Evolutionary conservation across 768 basidiomycete species (phyloP), one percentile per base, ranked within the genome.

Genomic region (Naganishia onofrii): DNA sequence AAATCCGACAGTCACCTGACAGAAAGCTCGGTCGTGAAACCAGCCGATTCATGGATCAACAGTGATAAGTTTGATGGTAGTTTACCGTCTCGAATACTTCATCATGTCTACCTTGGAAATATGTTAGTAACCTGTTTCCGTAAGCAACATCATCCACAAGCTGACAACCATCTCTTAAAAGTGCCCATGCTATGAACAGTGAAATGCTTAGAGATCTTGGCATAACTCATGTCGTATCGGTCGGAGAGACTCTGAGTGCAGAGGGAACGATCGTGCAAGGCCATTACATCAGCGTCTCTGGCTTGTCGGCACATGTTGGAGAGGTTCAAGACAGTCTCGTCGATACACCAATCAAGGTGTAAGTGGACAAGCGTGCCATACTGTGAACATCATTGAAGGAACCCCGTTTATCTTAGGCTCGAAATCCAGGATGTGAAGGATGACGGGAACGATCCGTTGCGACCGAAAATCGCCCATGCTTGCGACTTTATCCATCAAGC

Each of bases 171-270:
- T 66, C 23, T 69, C 53, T 57, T 63, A 69, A 10, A 54, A 92
- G 92, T 80, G 92, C 93, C 75, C 95, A 98, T 75, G 95, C 95
- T 0, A 84, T 88, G 31, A 98, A 98, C 80, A 93, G 88, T 66
- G 91, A 91, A 76, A 96, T 98, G 93, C 87, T 98, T 2, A 90
- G 93, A 75, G 92, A 92, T 3, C 86, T 98, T 19, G 93, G 93
- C 29, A 94, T 98, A 76, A 95, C 93, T 2, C 94, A 98, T 78
- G 93, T 98, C 72, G 93, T 98, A 32, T 93, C 91, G 10, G 93
- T 97, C 2, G 95, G 95, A 58, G 95, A 97, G 83, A 93, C 92
- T 71, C 91, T 94, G 13, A 86, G 96, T 28, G 84, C 90, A 3
- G 69, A 70, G 51, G 60, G 51, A 1, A 19, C 42, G 1, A 21